Conservation (phyloP, 2,329 filamentous ascomycete species). For the Diaporthe sp. region DNA sequence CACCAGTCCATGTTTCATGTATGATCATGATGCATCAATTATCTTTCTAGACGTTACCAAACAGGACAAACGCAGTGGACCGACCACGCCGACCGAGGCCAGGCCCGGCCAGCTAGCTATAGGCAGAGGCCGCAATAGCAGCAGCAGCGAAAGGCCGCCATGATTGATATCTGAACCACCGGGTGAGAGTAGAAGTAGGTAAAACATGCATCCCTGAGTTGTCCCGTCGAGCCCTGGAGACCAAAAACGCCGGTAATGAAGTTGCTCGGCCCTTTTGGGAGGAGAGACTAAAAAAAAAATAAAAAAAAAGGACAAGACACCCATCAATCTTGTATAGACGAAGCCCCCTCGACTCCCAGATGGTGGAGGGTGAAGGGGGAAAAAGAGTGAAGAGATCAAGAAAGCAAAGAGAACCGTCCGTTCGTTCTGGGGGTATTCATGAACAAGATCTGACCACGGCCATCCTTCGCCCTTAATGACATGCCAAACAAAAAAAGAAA, state of each 20-base stretch:
- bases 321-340: neutral
- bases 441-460: neutral
- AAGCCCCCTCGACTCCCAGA: neutral
- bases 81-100: neutral
- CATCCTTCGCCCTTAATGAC: neutral
- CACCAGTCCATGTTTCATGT: neutral
- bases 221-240: neutral
- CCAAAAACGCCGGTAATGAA: constrained; percentile 18
- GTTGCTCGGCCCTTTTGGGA: neutral
- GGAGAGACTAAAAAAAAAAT: neutral
- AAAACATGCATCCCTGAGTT: neutral
- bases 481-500: neutral
- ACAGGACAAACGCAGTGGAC: neutral
- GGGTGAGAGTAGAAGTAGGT: too few relatives aligned
- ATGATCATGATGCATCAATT: constrained; percentile 37
- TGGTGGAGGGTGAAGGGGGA: too few relatives aligned
- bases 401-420: neutral
- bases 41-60: constrained; percentile 17
- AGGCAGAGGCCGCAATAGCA: neutral
- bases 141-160: neutral
- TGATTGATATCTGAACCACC: neutral
- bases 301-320: too few relatives aligned
- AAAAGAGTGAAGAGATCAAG: neutral
- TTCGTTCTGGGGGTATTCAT: constrained; percentile 23
- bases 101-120: neutral